These are phyloP conservation scores for Mycena chlorophos DNA, from an alignment of 768 basidiomycete species.

Conservation along the genomic window DNA sequence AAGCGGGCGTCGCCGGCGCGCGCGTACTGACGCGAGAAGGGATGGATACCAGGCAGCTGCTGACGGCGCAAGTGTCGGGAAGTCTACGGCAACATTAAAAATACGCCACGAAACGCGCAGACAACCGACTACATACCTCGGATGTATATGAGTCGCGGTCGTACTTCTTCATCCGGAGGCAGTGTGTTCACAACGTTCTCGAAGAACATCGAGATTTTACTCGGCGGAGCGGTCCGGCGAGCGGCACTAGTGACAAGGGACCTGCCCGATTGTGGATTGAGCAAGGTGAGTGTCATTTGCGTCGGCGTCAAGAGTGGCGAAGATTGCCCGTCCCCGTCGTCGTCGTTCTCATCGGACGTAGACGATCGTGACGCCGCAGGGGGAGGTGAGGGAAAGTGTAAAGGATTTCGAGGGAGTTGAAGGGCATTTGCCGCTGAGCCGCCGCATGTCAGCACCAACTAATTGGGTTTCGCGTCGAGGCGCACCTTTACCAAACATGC, in stretches of 20 bases:
- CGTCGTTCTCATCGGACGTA: conserved; percentile 49
- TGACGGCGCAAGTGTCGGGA: conserved; percentile 69
- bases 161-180: conserved; percentile 30
- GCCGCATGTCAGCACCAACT: not conserved
- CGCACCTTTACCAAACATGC: conserved; percentile 77
- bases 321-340: conserved; percentile 37
- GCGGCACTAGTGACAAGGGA: conserved; percentile 42
- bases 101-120: not conserved
- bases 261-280: conserved; percentile 40
- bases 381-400: conserved; percentile 57
- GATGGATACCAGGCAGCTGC: conserved; percentile 80
- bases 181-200: conserved; percentile 73
- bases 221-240: conserved; percentile 48
- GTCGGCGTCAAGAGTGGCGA: conserved; percentile 34
- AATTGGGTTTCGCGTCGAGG: no score
- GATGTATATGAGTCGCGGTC: conserved; percentile 79
- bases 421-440: conserved; percentile 43
- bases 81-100: conserved; percentile 43
- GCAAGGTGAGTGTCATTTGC: conserved; percentile 44
- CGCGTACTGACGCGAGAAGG: conserved; percentile 74
- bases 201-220: conserved; percentile 70
- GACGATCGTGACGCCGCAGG: conserved; percentile 28
- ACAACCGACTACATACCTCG: conserved; percentile 34
- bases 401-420: conserved; percentile 70
- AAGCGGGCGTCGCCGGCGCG: conserved; percentile 67